A percentile compares a stretch with the other conserved stretches of the same genome.
These are phyloP conservation scores for Oryza coarctata DNA, from an alignment of 176 grass and related monocot genomes.

Conservation along the genomic window DNA sequence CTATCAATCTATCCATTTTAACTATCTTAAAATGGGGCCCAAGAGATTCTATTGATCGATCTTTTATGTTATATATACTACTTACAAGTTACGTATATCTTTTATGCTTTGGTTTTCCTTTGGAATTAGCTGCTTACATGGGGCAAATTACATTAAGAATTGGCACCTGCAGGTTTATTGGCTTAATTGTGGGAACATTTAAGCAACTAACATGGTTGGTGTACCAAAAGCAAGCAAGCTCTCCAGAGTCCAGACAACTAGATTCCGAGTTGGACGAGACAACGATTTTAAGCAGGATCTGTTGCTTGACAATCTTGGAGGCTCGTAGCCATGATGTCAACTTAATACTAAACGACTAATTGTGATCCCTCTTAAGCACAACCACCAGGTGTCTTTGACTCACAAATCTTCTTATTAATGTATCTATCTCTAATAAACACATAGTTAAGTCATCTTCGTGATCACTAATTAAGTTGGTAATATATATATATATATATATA, in stretches of 20 bases:
- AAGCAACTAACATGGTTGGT: constrained; percentile 24
- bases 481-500: background rate
- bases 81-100: background rate
- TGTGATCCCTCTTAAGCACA: background rate
- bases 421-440: background rate
- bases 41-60: too few species aligned
- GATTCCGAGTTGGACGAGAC: constrained; percentile 18
- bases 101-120: constrained; percentile 17
- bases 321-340: background rate
- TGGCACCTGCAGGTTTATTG: background rate
- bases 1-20: too few species aligned
- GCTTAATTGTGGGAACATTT: background rate
- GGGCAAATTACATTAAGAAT: background rate
- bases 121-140: background rate
- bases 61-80: too few species aligned
- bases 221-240: constrained; percentile 16
- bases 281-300: constrained; percentile 22
- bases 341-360: background rate
- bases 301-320: background rate
- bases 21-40: too few species aligned
- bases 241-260: constrained; percentile 18
- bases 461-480: background rate
- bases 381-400: background rate
- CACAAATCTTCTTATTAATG: background rate
- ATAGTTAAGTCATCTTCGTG: background rate